These are phyloP conservation scores for Fusarium decemcellulare DNA, from an alignment of 2,329 filamentous ascomycete species.

Conservation along the genomic window DNA sequence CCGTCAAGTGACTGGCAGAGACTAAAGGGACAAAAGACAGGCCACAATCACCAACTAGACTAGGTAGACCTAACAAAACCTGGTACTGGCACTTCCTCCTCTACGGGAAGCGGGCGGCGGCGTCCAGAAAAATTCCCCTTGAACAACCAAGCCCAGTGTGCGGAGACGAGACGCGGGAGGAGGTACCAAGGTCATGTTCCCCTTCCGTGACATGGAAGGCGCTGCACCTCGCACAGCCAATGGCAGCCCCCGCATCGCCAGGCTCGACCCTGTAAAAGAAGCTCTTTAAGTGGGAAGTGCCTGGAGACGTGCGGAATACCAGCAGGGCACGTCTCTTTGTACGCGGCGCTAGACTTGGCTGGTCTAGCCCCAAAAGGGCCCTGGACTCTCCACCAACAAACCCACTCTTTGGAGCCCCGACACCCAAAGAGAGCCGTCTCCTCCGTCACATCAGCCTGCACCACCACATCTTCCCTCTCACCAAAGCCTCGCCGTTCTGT, in stretches of 20 bases:
- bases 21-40: not conserved
- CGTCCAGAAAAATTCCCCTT: slow-evolving; percentile 5
- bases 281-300: slow-evolving; percentile 10
- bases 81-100: too few relatives aligned
- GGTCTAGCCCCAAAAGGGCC: slow-evolving; percentile 12
- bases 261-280: slow-evolving; percentile 27
- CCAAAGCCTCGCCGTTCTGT: slow-evolving; percentile 39
- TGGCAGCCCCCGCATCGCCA: not conserved
- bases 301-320: not conserved
- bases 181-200: slow-evolving; percentile 32
- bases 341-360: too few relatives aligned
- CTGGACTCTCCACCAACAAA: slow-evolving; percentile 8
- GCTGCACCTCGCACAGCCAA: slow-evolving; percentile 11
- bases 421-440: slow-evolving; percentile 33
- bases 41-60: not conserved
- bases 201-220: slow-evolving; percentile 23
- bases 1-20: slow-evolving; percentile 5
- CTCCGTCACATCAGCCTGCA: slow-evolving; percentile 44
- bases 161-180: slow-evolving; percentile 34
- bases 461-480: slow-evolving; percentile 40
- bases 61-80: too few relatives aligned
- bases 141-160: slow-evolving; percentile 2
- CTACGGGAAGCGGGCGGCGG: not conserved
- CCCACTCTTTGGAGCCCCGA: slow-evolving; percentile 26
- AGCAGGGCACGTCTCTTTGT: too few relatives aligned